Evolutionary conservation across 495 filamentous ascomycete species (phyloP).

Genomic region (Neurospora sp.): DNA sequence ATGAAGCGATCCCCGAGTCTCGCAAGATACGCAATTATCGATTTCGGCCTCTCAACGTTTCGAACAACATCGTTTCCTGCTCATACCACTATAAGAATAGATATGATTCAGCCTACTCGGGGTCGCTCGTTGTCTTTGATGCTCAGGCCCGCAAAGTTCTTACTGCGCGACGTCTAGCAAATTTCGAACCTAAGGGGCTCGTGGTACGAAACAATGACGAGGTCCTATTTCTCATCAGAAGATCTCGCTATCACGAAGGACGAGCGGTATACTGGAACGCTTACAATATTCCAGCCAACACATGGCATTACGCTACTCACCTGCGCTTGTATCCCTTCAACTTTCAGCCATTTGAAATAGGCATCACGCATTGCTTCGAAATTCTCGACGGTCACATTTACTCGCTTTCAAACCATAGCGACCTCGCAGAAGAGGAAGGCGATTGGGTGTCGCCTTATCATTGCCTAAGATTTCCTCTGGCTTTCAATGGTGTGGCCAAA

Average conservation of each 20-base stretch:
- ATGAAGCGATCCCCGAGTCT: slow-evolving; percentile 19
- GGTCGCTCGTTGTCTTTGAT: slow-evolving; percentile 52
- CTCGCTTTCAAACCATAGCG: slow-evolving; percentile 55
- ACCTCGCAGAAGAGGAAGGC: slow-evolving; percentile 52
- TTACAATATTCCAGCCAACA: slow-evolving; percentile 32
- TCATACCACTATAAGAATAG: slow-evolving; percentile 27
- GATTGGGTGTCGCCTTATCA: slow-evolving; percentile 65
- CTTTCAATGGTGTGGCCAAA: slow-evolving; percentile 19
- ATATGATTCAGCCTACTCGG: slow-evolving; percentile 14
- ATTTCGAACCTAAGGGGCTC: slow-evolving; percentile 37
- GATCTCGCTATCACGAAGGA: background rate
- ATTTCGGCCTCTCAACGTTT: slow-evolving; percentile 51
- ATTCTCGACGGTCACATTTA: slow-evolving; percentile 62
- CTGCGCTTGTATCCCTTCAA: slow-evolving; percentile 34
- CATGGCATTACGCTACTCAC: slow-evolving; percentile 21
- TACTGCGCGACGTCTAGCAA: slow-evolving; percentile 26
- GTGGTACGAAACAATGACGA: slow-evolving; percentile 58
- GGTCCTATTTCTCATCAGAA: slow-evolving; percentile 39
- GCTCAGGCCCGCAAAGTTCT: slow-evolving; percentile 33
- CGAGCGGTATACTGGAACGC: slow-evolving; percentile 13
- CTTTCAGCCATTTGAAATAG: slow-evolving; percentile 54
- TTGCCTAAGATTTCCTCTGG: slow-evolving; percentile 51
- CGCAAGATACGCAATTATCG: slow-evolving; percentile 28
- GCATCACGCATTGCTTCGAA: slow-evolving; percentile 60
- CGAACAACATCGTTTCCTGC: slow-evolving; percentile 50